phyloP scores from a whole-genome alignment of 257 asterid genomes.

The Solanum chilense region DNA sequence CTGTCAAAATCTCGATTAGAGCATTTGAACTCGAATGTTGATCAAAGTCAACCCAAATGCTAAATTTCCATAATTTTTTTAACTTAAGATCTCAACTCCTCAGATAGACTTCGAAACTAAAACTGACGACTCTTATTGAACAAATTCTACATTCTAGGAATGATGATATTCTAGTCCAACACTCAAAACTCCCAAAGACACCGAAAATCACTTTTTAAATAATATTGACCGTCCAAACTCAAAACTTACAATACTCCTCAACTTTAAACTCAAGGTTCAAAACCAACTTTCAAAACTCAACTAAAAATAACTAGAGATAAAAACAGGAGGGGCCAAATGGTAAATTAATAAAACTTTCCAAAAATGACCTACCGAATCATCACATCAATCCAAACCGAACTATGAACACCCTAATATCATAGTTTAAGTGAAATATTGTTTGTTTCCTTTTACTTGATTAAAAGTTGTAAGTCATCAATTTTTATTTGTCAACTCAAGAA shows the following conservation, averaged over 20 bases:
- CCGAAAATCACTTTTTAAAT: neutral
- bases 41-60: neutral
- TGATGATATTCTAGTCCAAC: neutral
- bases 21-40: neutral
- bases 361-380: neutral
- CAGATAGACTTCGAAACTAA: neutral
- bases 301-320: neutral
- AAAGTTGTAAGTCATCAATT: neutral
- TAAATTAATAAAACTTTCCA: no score
- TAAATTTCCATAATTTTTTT: neutral
- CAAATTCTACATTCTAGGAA: neutral
- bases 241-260: neutral
- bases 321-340: neutral
- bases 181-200: neutral
- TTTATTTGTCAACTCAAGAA: neutral
- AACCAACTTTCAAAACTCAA: neutral
- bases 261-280: neutral
- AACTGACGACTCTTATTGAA: neutral
- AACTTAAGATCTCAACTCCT: neutral
- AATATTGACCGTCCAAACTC: neutral
- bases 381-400: neutral
- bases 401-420: neutral
- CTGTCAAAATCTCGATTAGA: neutral
- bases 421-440: neutral
- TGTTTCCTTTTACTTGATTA: neutral